Evolutionary conservation across 495 filamentous ascomycete species (phyloP).

Genomic region (Hypoxylon trugodes): DNA sequence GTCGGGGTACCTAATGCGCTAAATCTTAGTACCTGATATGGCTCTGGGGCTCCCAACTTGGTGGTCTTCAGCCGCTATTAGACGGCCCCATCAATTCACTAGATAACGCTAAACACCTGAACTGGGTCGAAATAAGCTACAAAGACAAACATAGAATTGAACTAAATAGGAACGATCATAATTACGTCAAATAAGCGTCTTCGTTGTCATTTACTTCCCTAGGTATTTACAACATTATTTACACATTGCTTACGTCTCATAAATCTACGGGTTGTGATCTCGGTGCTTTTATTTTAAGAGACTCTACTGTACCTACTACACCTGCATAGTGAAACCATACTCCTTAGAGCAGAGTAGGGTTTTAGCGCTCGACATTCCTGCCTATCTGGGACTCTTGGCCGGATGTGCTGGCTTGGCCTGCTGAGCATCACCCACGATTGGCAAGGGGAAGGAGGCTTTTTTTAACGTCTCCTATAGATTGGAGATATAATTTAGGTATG

Average conservation of each 20-base stretch:
- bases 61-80: too few species aligned
- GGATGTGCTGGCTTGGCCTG: background rate
- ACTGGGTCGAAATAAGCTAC: constrained; percentile 2
- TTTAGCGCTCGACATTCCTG: constrained; percentile 16
- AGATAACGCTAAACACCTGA: constrained; percentile 2
- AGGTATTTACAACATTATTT: background rate
- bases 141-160: background rate
- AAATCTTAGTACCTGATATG: too few species aligned
- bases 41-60: too few species aligned
- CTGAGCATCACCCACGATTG: constrained; percentile 7
- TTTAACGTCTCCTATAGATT: background rate
- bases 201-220: constrained; percentile 12
- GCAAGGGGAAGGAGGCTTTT: background rate
- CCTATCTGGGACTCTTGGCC: constrained; percentile 27
- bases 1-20: too few species aligned
- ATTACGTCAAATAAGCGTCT: constrained; percentile 17
- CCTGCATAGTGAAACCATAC: constrained; percentile 21
- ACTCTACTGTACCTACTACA: background rate
- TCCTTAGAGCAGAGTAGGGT: background rate
- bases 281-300: constrained; percentile 14
- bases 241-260: background rate
- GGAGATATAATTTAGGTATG: background rate
- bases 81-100: too few species aligned
- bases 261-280: constrained; percentile 1
- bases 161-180: constrained; percentile 4